phyloP scores from a whole-genome alignment of 345 rosid genomes.

The sweet orange (Citrus sinensis) region DVS_A1.0 CM039168.1:27301001-27301500 shows the following conservation, averaged over 20 bases:
- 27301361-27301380: background rate
- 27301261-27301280: conserved; percentile 48
- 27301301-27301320: background rate
- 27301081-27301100: background rate
- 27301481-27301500: too few species aligned
- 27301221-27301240: conserved; percentile 14
- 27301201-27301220: conserved; percentile 17
- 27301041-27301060: background rate
- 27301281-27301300: conserved; percentile 14
- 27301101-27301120: background rate
- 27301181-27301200: background rate
- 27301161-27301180: background rate
- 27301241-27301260: conserved; percentile 22
- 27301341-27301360: conserved; percentile 11
- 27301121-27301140: background rate
- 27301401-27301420: background rate
- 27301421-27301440: too few species aligned
- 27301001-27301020: too few species aligned
- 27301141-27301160: background rate
- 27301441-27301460: too few species aligned
- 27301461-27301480: too few species aligned
- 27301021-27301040: background rate
- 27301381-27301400: conserved; percentile 13
- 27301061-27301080: background rate
- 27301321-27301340: conserved; percentile 12